Percentiles rank a stretch among this genome's conserved stretches.
Conservation (phyloP, 305 asterid species). For the Nicotiana rustica region DNA sequence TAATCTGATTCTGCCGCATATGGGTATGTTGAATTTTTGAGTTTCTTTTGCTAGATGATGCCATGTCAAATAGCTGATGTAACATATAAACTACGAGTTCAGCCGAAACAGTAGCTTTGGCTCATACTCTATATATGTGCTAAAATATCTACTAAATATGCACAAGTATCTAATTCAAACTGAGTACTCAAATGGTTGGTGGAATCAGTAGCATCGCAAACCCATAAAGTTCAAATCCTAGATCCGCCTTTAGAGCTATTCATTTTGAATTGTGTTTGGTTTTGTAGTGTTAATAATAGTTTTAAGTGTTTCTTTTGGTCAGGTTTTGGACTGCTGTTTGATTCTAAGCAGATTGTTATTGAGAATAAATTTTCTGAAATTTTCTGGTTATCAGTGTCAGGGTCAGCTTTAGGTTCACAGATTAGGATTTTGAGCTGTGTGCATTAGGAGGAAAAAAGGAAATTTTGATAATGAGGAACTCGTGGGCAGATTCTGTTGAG, state of each 20-base stretch:
- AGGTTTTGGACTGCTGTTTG: background rate
- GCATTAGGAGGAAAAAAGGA: conserved; percentile 10
- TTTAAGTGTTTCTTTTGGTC: background rate
- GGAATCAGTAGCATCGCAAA: too few species aligned
- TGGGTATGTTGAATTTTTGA: background rate
- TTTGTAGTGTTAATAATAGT: conserved; percentile 4
- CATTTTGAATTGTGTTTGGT: background rate
- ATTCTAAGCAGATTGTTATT: conserved; percentile 1
- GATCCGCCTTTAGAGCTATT: background rate
- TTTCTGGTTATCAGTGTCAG: conserved; percentile 1
- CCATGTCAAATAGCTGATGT: background rate
- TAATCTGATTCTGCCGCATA: conserved; percentile 1
- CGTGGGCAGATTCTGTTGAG: conserved; percentile 89
- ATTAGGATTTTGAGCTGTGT: conserved; percentile 24
- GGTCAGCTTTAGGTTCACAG: background rate
- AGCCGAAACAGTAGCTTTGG: too few species aligned
- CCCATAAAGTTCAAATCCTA: too few species aligned
- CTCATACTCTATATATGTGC: too few species aligned
- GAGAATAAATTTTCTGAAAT: background rate
- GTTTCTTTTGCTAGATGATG: background rate
- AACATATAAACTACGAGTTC: too few species aligned
- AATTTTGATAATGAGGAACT: conserved; percentile 55
- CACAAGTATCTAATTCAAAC: too few species aligned
- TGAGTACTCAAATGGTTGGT: too few species aligned
- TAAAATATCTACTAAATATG: too few species aligned